phyloP scores from a whole-genome alignment of 202 grass and related monocot species.

The Hordeum pubiflorum region DNA sequence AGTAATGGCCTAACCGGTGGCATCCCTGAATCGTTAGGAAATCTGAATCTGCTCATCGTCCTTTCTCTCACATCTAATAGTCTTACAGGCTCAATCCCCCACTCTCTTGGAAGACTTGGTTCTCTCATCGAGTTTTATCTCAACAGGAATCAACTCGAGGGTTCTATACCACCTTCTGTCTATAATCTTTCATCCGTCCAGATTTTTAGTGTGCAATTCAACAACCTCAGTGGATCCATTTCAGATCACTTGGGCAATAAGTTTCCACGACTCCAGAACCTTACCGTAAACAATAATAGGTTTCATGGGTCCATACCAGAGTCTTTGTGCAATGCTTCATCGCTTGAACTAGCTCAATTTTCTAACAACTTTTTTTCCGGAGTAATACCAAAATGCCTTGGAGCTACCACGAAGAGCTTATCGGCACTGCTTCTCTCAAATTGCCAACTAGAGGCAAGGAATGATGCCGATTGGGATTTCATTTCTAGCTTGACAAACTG shows the following conservation, averaged over 20 bases:
- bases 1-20: neutral
- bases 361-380: neutral
- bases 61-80: neutral
- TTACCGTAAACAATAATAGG: neutral
- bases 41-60: neutral
- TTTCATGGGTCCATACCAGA: conserved; percentile 8
- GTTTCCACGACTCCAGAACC: neutral
- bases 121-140: neutral
- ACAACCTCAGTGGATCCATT: conserved; percentile 5
- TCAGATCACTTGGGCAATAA: neutral
- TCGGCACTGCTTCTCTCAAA: fast-evolving
- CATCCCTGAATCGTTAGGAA: conserved; percentile 19
- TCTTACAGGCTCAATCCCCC: conserved; percentile 17
- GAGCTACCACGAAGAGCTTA: neutral
- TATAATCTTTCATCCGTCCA: neutral
- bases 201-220: neutral
- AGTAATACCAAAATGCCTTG: conserved; percentile 15
- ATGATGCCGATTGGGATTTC: neutral
- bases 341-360: neutral
- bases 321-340: conserved; percentile 10
- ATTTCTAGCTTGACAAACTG: conserved; percentile 10
- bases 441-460: neutral
- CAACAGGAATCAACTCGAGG: neutral
- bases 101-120: neutral
- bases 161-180: neutral